Evolutionary conservation across 345 rosid genomes (phyloP).

Genomic region (Lepidium aucheri): DNA sequence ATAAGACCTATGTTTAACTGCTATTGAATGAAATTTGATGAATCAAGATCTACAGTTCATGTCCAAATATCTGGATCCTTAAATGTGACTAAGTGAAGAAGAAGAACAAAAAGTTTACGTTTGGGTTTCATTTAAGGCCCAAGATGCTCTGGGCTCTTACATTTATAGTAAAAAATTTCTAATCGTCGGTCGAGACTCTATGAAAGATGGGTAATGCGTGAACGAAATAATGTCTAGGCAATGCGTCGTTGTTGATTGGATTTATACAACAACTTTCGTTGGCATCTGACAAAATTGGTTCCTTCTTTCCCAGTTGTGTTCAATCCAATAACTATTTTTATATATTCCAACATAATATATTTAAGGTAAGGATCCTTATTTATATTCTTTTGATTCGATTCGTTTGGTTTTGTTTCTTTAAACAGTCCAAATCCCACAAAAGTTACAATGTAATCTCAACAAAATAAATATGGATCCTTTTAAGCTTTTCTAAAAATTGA

Average conservation of each 20-base stretch:
- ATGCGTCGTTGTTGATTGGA: background rate
- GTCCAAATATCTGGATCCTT: background rate
- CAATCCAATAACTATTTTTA: background rate
- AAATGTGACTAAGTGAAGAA: background rate
- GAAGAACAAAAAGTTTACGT: background rate
- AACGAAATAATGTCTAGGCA: background rate
- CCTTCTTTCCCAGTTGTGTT: background rate
- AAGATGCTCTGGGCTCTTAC: background rate
- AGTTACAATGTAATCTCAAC: background rate
- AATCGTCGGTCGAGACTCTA: background rate
- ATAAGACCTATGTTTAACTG: background rate
- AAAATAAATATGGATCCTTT: background rate
- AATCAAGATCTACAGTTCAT: background rate
- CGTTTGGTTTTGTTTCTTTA: background rate
- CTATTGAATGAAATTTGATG: background rate
- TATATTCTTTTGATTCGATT: background rate
- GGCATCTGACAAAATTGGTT: background rate
- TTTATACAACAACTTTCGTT: background rate
- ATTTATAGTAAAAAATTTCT: background rate
- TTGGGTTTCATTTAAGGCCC: background rate
- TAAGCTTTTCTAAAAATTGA: no score
- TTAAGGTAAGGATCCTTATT: background rate
- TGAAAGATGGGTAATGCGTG: background rate
- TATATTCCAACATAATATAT: background rate
- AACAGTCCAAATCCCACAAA: background rate